phyloP scores from a whole-genome alignment of 331 rosid species.

The Telfairia occidentalis region DNA sequence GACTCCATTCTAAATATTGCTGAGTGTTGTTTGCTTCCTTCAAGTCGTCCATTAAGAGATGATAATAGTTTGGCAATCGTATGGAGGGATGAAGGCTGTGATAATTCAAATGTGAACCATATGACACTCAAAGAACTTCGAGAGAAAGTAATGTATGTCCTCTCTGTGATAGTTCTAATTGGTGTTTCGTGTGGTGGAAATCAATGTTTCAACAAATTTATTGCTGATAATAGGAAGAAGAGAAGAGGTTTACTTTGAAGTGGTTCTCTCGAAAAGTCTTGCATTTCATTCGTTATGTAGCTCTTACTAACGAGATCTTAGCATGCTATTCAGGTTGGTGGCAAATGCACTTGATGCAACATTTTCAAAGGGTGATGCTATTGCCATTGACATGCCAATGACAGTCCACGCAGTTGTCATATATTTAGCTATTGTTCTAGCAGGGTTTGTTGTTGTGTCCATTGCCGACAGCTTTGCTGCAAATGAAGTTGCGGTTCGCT shows the following conservation, averaged over 20 bases:
- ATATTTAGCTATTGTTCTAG: slow-evolving; percentile 64
- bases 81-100: slow-evolving; percentile 69
- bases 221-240: not conserved
- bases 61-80: slow-evolving; percentile 53
- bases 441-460: slow-evolving; percentile 71
- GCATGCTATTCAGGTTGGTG: slow-evolving; percentile 49
- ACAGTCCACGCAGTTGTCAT: slow-evolving; percentile 63
- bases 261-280: not conserved
- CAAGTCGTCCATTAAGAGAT: slow-evolving; percentile 30
- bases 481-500: slow-evolving; percentile 62
- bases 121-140: slow-evolving; percentile 61
- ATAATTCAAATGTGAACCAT: slow-evolving; percentile 34
- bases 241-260: not conserved
- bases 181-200: not conserved
- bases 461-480: slow-evolving; percentile 89
- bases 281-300: not conserved
- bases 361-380: slow-evolving; percentile 76
- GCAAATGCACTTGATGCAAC: slow-evolving; percentile 54
- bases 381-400: slow-evolving; percentile 90
- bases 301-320: not conserved
- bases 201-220: not conserved
- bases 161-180: not conserved
- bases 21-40: slow-evolving; percentile 59
- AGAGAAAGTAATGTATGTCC: slow-evolving; percentile 60
- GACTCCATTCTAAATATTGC: slow-evolving; percentile 64